Conservation (phyloP, 331 rosid species). For the Malus hybrid region DNA sequence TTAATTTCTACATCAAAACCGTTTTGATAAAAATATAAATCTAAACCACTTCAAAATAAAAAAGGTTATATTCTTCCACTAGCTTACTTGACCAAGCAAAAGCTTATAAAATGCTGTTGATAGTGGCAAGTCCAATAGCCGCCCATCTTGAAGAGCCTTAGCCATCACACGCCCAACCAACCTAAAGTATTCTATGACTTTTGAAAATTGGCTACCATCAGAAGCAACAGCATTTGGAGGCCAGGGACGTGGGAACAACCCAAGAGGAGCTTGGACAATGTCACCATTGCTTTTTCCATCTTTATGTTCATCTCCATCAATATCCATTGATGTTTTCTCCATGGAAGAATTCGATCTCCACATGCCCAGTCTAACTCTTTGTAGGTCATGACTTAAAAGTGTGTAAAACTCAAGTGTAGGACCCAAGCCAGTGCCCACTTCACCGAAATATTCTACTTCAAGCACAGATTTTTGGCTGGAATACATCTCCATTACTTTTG, state of each 20-base stretch:
- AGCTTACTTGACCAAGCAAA: conserved; percentile 82
- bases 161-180: conserved; percentile 88
- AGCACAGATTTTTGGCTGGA: conserved; percentile 98
- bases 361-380: conserved; percentile 70
- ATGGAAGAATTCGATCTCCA: conserved; percentile 68
- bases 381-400: conserved; percentile 86
- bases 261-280: conserved; percentile 74
- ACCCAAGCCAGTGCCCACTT: conserved; percentile 98
- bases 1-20: background rate
- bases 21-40: background rate
- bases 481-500: conserved; percentile 99
- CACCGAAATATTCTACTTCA: conserved; percentile 99
- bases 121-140: conserved; percentile 83
- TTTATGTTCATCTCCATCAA: conserved; percentile 50
- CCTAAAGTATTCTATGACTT: conserved; percentile 80
- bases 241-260: conserved; percentile 96
- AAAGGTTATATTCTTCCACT: background rate
- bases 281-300: conserved; percentile 40
- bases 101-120: conserved; percentile 85
- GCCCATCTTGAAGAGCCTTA: conserved; percentile 98
- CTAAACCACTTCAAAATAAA: background rate
- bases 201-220: conserved; percentile 63
- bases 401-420: conserved; percentile 98
- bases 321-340: conserved; percentile 49
- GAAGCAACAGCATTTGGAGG: conserved; percentile 58